Percentiles rank a stretch among this genome's conserved stretches.
Conservation (phyloP, 768 basidiomycete genomes). For the Thelephora ganbajun region DNA sequence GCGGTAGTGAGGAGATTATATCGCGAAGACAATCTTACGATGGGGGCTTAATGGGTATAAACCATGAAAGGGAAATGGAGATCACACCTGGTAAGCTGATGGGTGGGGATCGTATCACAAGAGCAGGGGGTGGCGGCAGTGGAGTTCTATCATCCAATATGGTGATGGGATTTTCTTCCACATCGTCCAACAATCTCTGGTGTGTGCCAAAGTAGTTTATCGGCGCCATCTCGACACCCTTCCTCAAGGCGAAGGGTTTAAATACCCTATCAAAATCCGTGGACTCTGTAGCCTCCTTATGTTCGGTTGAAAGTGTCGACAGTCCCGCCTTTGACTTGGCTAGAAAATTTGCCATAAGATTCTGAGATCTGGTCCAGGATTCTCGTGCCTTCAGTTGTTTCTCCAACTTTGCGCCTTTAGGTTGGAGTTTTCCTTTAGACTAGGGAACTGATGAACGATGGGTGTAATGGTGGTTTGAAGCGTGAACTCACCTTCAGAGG, state of each 20-base stretch:
- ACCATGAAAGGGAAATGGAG: neutral
- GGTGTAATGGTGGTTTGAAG: neutral
- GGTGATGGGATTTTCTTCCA: neutral
- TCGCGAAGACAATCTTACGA: slow-evolving; percentile 2
- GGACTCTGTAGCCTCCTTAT: slow-evolving; percentile 18
- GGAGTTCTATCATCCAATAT: no score
- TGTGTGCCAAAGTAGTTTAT: slow-evolving; percentile 45
- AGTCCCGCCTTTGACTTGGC: slow-evolving; percentile 36
- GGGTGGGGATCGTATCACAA: neutral
- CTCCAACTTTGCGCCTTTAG: slow-evolving; percentile 55
- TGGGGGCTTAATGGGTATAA: neutral
- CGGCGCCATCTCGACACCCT: slow-evolving; percentile 58
- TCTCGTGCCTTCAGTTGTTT: slow-evolving; percentile 58
- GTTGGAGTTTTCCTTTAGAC: slow-evolving; percentile 60
- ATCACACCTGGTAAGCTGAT: slow-evolving; percentile 4
- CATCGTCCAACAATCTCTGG: slow-evolving; percentile 1
- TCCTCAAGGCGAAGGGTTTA: slow-evolving; percentile 69
- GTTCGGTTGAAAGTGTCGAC: slow-evolving; percentile 13
- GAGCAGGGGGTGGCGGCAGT: no score
- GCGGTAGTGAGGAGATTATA: slow-evolving; percentile 8
- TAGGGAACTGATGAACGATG: slow-evolving; percentile 13
- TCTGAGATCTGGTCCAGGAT: slow-evolving; percentile 57
- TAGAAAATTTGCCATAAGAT: slow-evolving; percentile 70
- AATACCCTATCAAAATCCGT: slow-evolving; percentile 65
- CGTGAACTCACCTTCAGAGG: slow-evolving; percentile 31